Conservation (phyloP, 495 filamentous ascomycete genomes). For the Trichoderma gamsii region DNA sequence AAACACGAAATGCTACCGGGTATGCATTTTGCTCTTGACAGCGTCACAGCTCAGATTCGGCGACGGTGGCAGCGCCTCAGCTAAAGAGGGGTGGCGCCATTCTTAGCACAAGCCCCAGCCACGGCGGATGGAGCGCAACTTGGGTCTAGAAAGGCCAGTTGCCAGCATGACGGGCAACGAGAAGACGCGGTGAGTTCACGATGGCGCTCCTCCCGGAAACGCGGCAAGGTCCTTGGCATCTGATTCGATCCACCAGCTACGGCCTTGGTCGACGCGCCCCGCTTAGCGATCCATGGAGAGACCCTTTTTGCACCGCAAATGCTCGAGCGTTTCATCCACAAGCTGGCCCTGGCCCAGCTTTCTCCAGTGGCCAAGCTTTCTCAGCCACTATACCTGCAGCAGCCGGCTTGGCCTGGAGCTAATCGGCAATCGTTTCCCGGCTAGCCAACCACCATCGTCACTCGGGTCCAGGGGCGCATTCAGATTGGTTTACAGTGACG, state of each 20-base stretch:
- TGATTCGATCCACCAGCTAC: not conserved
- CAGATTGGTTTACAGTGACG: not conserved
- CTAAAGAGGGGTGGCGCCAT: not conserved
- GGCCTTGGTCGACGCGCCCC: not conserved
- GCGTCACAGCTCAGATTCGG: not conserved
- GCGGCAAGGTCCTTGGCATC: not conserved
- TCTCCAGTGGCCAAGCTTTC: conserved; percentile 2
- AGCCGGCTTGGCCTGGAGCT: conserved; percentile 1
- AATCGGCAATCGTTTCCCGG: conserved; percentile 12
- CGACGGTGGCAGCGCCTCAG: not conserved
- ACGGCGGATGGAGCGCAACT: not conserved
- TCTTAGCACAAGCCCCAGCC: conserved; percentile 2
- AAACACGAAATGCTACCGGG: not conserved
- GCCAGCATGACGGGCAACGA: not conserved
- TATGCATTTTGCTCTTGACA: not conserved
- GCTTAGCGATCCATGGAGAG: conserved; percentile 5
- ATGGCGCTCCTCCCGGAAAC: conserved; percentile 2
- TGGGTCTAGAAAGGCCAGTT: not conserved
- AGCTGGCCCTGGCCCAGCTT: not conserved
- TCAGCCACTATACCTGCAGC: conserved; percentile 9
- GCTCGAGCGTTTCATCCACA: conserved; percentile 7
- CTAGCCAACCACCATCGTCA: conserved; percentile 2
- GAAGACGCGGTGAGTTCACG: not conserved
- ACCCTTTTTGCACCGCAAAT: not conserved
- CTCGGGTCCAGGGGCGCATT: not conserved